Conservation (phyloP, 2,329 filamentous ascomycete genomes). For the Neurospora crassa region DNA sequence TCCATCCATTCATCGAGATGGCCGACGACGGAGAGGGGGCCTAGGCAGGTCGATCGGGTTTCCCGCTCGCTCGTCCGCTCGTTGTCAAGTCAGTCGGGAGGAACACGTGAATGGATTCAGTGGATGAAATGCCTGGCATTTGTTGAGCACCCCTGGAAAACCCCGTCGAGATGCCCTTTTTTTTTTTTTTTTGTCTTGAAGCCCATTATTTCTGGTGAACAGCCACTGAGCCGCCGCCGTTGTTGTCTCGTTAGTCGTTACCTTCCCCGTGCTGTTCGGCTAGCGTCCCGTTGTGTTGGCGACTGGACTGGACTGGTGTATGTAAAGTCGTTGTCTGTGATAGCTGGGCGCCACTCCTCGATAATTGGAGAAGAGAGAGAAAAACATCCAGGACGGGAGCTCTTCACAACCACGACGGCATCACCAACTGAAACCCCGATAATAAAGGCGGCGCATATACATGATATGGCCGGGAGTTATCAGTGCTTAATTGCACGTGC, state of each 20-base stretch:
- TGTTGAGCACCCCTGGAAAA: constrained; percentile 12
- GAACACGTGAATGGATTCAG: constrained; percentile 15
- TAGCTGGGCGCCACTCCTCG: not conserved
- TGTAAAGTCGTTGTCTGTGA: not conserved
- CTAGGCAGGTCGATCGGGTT: not conserved
- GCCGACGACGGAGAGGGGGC: not conserved
- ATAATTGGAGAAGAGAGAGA: not conserved
- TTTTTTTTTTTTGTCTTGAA: not conserved
- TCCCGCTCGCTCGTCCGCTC: not conserved
- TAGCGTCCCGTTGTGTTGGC: not conserved
- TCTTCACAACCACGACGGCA: not conserved
- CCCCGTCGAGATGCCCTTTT: not conserved
- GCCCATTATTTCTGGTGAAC: constrained; percentile 4
- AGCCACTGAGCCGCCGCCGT: not conserved
- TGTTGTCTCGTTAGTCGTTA: not conserved
- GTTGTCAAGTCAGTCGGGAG: constrained; percentile 5
- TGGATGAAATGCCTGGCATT: constrained; percentile 9
- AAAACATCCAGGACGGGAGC: not conserved
- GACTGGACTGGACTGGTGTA: not conserved
- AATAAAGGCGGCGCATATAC: not conserved
- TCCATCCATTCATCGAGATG: not conserved
- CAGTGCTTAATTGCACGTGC: not conserved
- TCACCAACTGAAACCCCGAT: not conserved
- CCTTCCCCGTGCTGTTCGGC: not conserved
- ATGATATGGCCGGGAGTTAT: not conserved